Conservation (phyloP, 371 early-diverging fungal species). For the Lichtheimia ornata region DNA sequence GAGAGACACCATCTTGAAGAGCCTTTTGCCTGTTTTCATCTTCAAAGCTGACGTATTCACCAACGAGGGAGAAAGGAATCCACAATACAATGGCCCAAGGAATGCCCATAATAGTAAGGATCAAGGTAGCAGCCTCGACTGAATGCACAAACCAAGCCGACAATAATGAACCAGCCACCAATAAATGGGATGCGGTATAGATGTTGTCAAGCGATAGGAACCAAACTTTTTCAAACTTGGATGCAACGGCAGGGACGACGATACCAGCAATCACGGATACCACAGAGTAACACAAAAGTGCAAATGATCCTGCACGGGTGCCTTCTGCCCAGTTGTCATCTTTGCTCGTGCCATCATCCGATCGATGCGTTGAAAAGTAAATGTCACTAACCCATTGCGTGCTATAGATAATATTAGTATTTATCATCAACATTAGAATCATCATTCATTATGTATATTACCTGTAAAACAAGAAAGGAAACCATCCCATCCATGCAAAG, state of each 20-base stretch:
- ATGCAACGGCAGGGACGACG: conserved; percentile 35
- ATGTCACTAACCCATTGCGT: conserved; percentile 48
- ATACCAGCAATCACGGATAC: conserved; percentile 54
- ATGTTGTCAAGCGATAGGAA: conserved; percentile 41
- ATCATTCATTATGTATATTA: background rate
- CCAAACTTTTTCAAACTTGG: conserved; percentile 9
- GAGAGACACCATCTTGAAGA: background rate
- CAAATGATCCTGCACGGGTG: conserved; percentile 64
- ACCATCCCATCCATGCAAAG: conserved; percentile 77
- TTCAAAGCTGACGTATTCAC: conserved; percentile 51
- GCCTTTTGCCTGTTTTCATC: conserved; percentile 11
- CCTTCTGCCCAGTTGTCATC: conserved; percentile 25
- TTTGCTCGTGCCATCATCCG: conserved; percentile 3
- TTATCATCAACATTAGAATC: background rate
- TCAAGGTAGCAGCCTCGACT: conserved; percentile 40
- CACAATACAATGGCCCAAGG: conserved; percentile 70
- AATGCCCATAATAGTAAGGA: conserved; percentile 60
- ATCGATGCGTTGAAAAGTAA: conserved; percentile 23
- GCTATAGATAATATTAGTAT: background rate
- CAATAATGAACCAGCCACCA: conserved; percentile 11
- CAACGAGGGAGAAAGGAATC: conserved; percentile 72
- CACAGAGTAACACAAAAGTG: conserved; percentile 56
- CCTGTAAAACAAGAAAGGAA: conserved; percentile 60
- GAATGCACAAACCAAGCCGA: conserved; percentile 47
- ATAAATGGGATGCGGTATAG: conserved; percentile 28